phyloP scores from a whole-genome alignment of 2,329 filamentous ascomycete genomes.

The Hymenoscyphus fraxineus region DNA sequence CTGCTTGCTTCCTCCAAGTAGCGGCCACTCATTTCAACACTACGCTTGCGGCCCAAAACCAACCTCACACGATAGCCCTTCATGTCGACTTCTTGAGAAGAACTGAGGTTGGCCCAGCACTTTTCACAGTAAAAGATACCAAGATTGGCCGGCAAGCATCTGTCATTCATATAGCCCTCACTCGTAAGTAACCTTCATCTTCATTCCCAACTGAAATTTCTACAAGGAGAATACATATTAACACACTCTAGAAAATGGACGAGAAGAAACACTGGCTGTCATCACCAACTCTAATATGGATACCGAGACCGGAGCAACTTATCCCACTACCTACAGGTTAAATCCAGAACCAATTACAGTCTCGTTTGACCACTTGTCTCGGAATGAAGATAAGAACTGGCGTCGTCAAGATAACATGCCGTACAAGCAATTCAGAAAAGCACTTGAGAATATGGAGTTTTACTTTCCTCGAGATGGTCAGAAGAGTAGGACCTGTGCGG shows the following conservation, averaged over 20 bases:
- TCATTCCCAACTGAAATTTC: background rate
- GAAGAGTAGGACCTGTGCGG: slow-evolving; percentile 41
- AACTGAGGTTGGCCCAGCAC: slow-evolving; percentile 54
- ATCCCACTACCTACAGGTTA: slow-evolving; percentile 51
- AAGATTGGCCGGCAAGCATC: slow-evolving; percentile 63
- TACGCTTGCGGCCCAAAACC: slow-evolving; percentile 53
- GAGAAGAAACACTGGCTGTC: slow-evolving; percentile 61
- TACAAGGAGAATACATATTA: background rate
- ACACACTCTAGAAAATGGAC: slow-evolving; percentile 37
- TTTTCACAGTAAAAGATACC: slow-evolving; percentile 56
- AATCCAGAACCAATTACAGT: slow-evolving; percentile 36
- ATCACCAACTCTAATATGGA: slow-evolving; percentile 61
- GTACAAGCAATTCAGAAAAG: slow-evolving; percentile 33
- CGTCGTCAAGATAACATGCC: slow-evolving; percentile 21
- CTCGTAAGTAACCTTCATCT: slow-evolving; percentile 29
- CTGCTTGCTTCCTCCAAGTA: slow-evolving; percentile 57
- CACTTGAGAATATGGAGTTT: slow-evolving; percentile 45
- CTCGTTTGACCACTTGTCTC: slow-evolving; percentile 40
- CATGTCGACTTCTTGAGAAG: slow-evolving; percentile 64
- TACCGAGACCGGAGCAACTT: slow-evolving; percentile 54
- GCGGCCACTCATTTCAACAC: slow-evolving; percentile 56
- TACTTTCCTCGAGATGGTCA: slow-evolving; percentile 49
- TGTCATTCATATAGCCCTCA: slow-evolving; percentile 58
- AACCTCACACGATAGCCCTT: slow-evolving; percentile 60
- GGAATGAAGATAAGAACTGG: slow-evolving; percentile 48